Evolutionary conservation across 2,329 filamentous ascomycete species (phyloP), one percentile per base, ranked within the genome.

Genomic region (Raffaelea deltoideospora): DNA sequence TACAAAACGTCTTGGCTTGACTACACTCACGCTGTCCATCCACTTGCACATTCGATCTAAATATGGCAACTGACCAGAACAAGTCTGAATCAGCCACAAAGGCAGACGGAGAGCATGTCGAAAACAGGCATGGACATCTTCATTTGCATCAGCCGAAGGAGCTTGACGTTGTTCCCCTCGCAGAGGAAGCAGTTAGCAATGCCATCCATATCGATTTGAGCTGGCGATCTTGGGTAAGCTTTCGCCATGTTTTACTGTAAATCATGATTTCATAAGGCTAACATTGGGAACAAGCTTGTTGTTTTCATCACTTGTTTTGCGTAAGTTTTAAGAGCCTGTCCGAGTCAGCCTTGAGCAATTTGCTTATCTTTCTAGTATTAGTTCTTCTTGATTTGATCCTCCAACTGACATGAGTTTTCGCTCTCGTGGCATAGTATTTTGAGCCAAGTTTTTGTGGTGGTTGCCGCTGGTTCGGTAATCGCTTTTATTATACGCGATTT

Each of bases 401-500:
- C n/a, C n/a, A n/a, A n/a, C n/a, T n/a, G n/a, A n/a, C n/a, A n/a
- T n/a, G n/a, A n/a, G n/a, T n/a, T n/a, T n/a, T n/a, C n/a, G n/a
- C 10, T 13, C 34, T 39, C 24, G 8, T n/a, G 4, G 14, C 23
- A 31, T 34, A 63, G 60, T 9, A 60, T 70, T 41, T 61, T 67
- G 55, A 56, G 65, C 1, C 68, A 72, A 40, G 63, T 70, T 10
- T 72, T 67, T 38, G 67, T 72, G 5, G 66, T 70, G 4, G 62
- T 66, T 1, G 67, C 67, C 5, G 67, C 67, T 6, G 65, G 67
- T 2, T 68, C 64, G 1, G 67, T 72, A 10, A 64, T 72, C 37
- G 63, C 65, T 0, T 73, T 72, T 47, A 71, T 66, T 41, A 56
- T 69, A 19, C 57, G 66, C 26, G 68, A 72, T 45, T 50, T 73